Evolutionary conservation across 1,139 yeast species (phyloP), one percentile per base, ranked within the genome.

Genomic region (Sugiyamaella sp.): DNA sequence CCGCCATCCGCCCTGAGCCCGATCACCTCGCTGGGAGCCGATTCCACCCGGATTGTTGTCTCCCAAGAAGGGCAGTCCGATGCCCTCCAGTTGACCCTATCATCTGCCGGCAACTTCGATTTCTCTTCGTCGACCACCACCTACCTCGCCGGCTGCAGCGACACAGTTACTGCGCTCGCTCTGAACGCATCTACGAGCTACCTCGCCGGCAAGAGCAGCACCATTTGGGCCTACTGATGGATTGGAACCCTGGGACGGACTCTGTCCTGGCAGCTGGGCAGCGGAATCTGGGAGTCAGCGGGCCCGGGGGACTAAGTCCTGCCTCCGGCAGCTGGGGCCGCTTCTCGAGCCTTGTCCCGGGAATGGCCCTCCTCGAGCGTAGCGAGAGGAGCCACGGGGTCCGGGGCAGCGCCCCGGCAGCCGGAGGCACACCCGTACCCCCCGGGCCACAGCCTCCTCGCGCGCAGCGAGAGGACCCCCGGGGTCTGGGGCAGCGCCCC

Each of bases 141-240:
- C 6, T 41, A 40, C 14, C 35, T 48, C 6, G 3, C 35, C 2
- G 51, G 51, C 20, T 33, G 51, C n/a, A 16, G 40, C 3, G 51
- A 48, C 3, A 40, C 51, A n/a, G 38, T 48, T 17, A 48, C 46
- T 25, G 29, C 56, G 17, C 29, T 45, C 3, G 39, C 27, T 3
- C 50, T 33, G 9, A 29, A 20, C 21, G 4, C 14, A 12, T 44
- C 45, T 12, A 43, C 49, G 4, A 35, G 49, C 33, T 57, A 47
- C 38, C 22, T 57, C 5, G 58, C 54, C 6, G 60, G 60, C 3
- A 57, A 58, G 19, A 16, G 41, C 14, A 49, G 57, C n/a, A 29
- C 33, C 12, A 33, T 52, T 8, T 29, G 35, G 33, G 21, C 42
- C 14, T 46, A 35, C 20, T 47, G 29, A 29, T 19, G 17, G 10